phyloP scores from a whole-genome alignment of 768 basidiomycete genomes.

The Lactarius hatsudake region DNA sequence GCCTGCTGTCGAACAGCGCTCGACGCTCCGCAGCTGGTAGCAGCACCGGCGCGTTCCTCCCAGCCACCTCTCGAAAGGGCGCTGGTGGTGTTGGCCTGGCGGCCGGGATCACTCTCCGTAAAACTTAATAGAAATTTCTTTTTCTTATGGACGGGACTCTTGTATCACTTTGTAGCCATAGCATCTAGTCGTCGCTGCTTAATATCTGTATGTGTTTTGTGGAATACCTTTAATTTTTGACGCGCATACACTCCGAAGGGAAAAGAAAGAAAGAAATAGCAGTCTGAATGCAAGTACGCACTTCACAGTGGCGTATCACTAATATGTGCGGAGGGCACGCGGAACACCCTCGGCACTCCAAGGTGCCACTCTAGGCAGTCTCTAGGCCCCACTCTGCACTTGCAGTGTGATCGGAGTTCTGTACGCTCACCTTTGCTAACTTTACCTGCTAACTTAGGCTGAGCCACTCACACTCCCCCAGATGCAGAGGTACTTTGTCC shows the following conservation, averaged over 20 bases:
- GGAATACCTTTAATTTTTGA: not conserved
- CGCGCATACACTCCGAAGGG: not conserved
- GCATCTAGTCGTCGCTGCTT: slow-evolving; percentile 6
- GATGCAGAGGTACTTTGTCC: slow-evolving; percentile 11
- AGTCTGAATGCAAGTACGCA: too few relatives aligned
- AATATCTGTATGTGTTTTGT: slow-evolving; percentile 4
- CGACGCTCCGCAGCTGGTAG: slow-evolving; percentile 13
- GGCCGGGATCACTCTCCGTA: slow-evolving; percentile 21
- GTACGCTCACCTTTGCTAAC: not conserved
- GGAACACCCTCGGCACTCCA: slow-evolving; percentile 6
- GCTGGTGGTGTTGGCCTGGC: slow-evolving; percentile 3
- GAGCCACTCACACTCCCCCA: too few relatives aligned
- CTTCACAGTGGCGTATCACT: not conserved
- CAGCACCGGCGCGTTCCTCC: not conserved
- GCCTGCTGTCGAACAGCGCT: slow-evolving; percentile 25
- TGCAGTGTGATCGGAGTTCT: not conserved
- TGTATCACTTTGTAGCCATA: slow-evolving; percentile 17
- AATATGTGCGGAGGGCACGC: slow-evolving; percentile 12
- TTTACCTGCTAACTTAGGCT: too few relatives aligned
- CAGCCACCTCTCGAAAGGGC: slow-evolving; percentile 7
- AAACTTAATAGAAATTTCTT: slow-evolving; percentile 6
- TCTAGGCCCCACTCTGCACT: not conserved
- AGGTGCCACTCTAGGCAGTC: not conserved
- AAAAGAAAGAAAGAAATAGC: too few relatives aligned
- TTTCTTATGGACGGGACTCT: not conserved